Evolutionary conservation across 352 stramenopile species (phyloP).

Genomic region (Pythium phragmiticola): DNA sequence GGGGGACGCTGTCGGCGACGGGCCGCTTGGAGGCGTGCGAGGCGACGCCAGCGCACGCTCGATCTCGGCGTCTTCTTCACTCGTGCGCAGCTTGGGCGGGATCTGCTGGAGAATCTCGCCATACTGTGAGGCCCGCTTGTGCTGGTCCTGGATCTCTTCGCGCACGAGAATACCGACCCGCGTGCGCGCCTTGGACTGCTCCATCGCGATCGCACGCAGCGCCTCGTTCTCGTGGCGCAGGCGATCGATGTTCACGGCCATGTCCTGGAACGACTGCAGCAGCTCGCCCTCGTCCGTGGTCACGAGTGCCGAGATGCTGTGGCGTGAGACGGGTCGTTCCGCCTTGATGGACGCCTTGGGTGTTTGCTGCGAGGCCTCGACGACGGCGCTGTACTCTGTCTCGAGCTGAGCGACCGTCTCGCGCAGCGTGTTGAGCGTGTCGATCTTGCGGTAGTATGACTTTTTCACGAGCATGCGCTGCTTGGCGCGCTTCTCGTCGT

Average conservation of each 20-base stretch:
- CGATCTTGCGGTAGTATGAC: conserved; percentile 78
- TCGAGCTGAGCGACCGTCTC: conserved; percentile 50
- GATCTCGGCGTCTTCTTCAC: conserved; percentile 9
- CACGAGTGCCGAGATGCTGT: conserved; percentile 25
- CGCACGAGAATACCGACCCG: conserved; percentile 55
- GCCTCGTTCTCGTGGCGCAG: conserved; percentile 60
- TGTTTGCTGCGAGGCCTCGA: conserved; percentile 20
- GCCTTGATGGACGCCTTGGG: neutral
- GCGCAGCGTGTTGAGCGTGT: conserved; percentile 59
- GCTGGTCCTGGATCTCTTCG: conserved; percentile 51
- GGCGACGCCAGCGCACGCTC: conserved; percentile 2
- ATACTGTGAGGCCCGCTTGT: conserved; percentile 17
- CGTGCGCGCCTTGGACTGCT: conserved; percentile 55
- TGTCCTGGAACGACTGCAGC: conserved; percentile 43
- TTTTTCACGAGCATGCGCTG: conserved; percentile 66
- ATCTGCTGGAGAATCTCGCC: conserved; percentile 18
- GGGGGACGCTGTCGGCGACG: neutral
- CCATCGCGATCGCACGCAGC: conserved; percentile 44
- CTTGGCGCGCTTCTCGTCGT: conserved; percentile 66
- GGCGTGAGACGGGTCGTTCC: conserved; percentile 7
- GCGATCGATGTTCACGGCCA: conserved; percentile 54
- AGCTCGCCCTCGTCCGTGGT: conserved; percentile 36
- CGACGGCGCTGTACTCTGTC: conserved; percentile 40
- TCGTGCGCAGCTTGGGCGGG: conserved; percentile 7
- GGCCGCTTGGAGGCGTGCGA: neutral